Conservation (phyloP, 306 rosid genomes). For the Glycyrrhiza uralensis region DNA sequence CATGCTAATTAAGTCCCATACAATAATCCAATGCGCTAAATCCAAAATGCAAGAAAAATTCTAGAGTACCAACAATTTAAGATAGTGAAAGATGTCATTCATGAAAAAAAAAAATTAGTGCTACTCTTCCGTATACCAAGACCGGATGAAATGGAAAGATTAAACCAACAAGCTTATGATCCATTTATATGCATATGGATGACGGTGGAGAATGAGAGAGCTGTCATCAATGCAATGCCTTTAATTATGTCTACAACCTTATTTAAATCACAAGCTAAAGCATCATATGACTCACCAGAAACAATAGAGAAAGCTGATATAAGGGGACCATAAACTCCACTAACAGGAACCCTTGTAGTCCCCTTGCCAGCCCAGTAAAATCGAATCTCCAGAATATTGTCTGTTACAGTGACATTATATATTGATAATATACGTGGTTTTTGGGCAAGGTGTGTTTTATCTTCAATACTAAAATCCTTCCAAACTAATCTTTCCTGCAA, state of each 20-base stretch:
- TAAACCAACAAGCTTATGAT: not conserved
- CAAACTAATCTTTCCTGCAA: slow-evolving; percentile 39
- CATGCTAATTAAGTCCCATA: not conserved
- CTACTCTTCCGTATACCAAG: not conserved
- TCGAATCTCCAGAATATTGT: slow-evolving; percentile 41
- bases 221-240: not conserved
- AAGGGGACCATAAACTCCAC: slow-evolving; percentile 64
- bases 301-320: slow-evolving; percentile 59
- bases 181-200: not conserved
- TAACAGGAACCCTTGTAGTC: slow-evolving; percentile 41
- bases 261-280: not conserved
- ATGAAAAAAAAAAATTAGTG: not conserved
- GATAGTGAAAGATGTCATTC: not conserved
- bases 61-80: not conserved
- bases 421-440: slow-evolving; percentile 9
- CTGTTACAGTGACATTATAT: slow-evolving; percentile 35
- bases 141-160: not conserved
- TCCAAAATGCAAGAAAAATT: not conserved
- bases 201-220: not conserved
- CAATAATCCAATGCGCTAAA: not conserved
- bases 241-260: not conserved
- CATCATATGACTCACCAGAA: slow-evolving; percentile 50
- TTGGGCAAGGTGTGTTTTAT: slow-evolving; percentile 40
- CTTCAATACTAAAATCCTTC: slow-evolving; percentile 54
- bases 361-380: slow-evolving; percentile 76